Evolutionary conservation across 2,329 filamentous ascomycete genomes (phyloP), one percentile per base, ranked within the genome.

Genomic region (Scytalidium sp.): DNA sequence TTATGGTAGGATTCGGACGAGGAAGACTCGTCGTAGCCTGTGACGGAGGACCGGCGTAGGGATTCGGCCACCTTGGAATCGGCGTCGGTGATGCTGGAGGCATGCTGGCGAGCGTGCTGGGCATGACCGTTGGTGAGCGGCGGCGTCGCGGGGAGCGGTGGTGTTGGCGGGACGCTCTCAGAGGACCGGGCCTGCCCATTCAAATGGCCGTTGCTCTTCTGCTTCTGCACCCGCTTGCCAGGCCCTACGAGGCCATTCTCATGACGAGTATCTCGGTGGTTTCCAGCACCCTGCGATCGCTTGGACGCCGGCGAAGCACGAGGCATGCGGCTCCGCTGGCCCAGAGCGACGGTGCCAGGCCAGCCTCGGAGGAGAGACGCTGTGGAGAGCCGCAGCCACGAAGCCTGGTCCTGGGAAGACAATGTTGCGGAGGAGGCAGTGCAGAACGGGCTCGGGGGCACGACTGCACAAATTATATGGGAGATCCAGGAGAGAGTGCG

Each of bases 211-310:
- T 75, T 78, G 53, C 76, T 79, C 64, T 75, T 79, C 64, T 79
- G 75, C 67, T 76, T 79, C 55, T 57, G 57, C 32, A 66, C 59
- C 54, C 85, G 84, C 76, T 85, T 90, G 59, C 85, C 86, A 46
- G 87, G 83, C 64, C 85, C 85, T 78, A 91, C 87, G 69, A 90
- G 78, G 66, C 90, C 90, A 85, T 89, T 91, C 74, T 96, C 91
- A 74, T 95, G 87, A 70, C 87, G 84, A 64, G 78, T 82, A 72
- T 86, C 86, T 74, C 84, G 83, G 69, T 84, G 79, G 73, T 76
- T 86, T 59, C 71, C 71, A 67, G 76, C 75, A 55, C 60, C 63
- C 55, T 59, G 60, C 60, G 64, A 62, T 65, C 63, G 62, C 63
- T 67, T 67, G 55, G 56, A 51, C 50, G 55, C 58, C 47, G 59